Percentiles rank a stretch among this genome's conserved stretches.
phyloP scores from a whole-genome alignment of 78 protist species.

The Planoprotostelium fungivorum region DNA sequence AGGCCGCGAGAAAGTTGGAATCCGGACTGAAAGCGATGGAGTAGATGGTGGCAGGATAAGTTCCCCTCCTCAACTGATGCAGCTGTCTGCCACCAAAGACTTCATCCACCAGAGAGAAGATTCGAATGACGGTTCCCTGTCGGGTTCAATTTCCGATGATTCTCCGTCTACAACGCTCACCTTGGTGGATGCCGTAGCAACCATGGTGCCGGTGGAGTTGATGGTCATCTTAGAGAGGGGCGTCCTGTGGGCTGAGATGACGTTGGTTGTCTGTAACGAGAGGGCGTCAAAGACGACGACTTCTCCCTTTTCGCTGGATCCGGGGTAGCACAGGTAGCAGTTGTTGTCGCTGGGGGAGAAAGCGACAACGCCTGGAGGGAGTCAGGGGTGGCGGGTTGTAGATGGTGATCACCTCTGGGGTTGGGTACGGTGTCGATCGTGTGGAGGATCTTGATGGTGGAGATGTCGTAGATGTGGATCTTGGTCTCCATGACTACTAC shows the following conservation, averaged over 20 bases:
- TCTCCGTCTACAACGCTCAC: background rate
- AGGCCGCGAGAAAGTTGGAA: conserved; percentile 33
- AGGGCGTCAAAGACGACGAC: conserved; percentile 55
- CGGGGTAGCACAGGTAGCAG: conserved; percentile 56
- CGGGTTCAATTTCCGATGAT: background rate
- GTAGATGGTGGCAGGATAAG: conserved; percentile 56
- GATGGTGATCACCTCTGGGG: conserved; percentile 42
- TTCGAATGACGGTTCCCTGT: conserved; percentile 73
- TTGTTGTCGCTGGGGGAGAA: conserved; percentile 38
- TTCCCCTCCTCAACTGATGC: conserved; percentile 38
- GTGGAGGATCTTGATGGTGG: conserved; percentile 67
- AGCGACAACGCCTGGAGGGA: conserved; percentile 15
- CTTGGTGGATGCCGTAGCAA: conserved; percentile 65
- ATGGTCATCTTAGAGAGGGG: conserved; percentile 43
- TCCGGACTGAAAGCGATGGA: conserved; percentile 39
- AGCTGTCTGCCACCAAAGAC: conserved; percentile 11
- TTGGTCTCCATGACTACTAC: conserved; percentile 63
- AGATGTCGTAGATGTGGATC: conserved; percentile 73
- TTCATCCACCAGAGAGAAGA: conserved; percentile 48
- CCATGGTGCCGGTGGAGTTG: conserved; percentile 55
- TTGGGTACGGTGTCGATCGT: conserved; percentile 63
- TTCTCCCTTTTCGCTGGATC: conserved; percentile 35
- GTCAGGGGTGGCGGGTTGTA: background rate
- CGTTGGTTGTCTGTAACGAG: conserved; percentile 47
- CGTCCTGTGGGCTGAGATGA: conserved; percentile 62